A percentile compares a stretch with the other conserved stretches of the same genome.
Conservation (phyloP, 192 early-diverging fungal species). For the Linnemannia hyalina region DNA sequence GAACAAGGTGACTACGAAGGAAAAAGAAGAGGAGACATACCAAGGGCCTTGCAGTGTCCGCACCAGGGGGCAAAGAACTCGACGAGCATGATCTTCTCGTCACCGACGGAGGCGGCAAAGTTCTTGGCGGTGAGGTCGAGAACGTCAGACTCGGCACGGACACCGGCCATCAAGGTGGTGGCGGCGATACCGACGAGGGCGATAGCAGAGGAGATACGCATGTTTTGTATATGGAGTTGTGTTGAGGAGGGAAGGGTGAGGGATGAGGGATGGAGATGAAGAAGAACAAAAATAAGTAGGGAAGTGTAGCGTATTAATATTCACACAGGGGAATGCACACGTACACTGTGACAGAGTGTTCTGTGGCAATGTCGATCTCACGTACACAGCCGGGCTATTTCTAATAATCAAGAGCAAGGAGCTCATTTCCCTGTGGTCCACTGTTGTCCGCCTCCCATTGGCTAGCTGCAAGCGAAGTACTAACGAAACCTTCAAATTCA, state of each 20-base stretch:
- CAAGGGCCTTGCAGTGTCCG: conserved; percentile 94
- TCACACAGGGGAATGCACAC: not conserved
- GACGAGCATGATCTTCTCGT: conserved; percentile 83
- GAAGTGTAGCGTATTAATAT: not conserved
- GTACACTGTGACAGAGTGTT: not conserved
- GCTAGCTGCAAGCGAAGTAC: not conserved
- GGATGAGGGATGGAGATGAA: conserved; percentile 21
- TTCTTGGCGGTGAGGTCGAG: conserved; percentile 66
- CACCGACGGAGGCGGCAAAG: conserved; percentile 72
- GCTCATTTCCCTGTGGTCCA: not conserved
- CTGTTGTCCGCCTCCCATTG: not conserved
- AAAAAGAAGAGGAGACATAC: conserved; percentile 44
- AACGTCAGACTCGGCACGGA: conserved; percentile 65
- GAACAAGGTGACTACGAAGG: not conserved
- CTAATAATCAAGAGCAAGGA: not conserved
- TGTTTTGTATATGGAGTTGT: conserved; percentile 10
- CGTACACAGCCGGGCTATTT: not conserved
- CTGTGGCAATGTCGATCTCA: conserved; percentile 1
- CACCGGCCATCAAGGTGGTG: conserved; percentile 49
- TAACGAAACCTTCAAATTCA: not conserved
- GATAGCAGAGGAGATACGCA: conserved; percentile 56
- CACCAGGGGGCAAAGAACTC: conserved; percentile 99
- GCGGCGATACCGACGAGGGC: conserved; percentile 52
- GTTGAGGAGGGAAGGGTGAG: conserved; percentile 8
- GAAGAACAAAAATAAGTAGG: not conserved